Conservation (phyloP, 2,329 filamentous ascomycete species). For the Coniochaeta prunicola region DNA sequence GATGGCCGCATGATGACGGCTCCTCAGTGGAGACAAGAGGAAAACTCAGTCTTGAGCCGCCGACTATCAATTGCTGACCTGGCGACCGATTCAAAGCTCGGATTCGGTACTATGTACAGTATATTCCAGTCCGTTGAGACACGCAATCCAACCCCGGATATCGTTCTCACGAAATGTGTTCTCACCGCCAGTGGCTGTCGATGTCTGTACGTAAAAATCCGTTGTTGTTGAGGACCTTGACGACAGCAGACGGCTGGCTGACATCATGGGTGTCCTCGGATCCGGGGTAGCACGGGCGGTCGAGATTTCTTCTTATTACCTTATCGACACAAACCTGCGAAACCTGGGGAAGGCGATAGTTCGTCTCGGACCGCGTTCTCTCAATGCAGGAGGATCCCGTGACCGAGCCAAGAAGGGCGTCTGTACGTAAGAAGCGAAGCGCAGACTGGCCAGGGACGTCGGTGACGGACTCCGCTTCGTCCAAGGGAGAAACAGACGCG, state of each 20-base stretch:
- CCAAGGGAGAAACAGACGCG: not conserved
- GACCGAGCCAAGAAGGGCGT: not conserved
- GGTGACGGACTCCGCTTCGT: slow-evolving; percentile 1
- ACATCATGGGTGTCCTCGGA: not conserved
- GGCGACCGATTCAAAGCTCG: not conserved
- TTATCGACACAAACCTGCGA: not conserved
- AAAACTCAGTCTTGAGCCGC: not conserved
- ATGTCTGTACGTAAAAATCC: not conserved
- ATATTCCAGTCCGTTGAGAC: not conserved
- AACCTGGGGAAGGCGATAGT: not conserved
- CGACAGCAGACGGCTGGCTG: not conserved
- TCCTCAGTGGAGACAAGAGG: not conserved
- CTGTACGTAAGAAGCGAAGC: slow-evolving; percentile 3
- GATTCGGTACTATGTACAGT: not conserved
- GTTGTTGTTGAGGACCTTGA: not conserved
- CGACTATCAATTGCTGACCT: not conserved
- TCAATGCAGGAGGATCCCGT: not conserved
- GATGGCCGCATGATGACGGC: not conserved
- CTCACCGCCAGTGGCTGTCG: not conserved
- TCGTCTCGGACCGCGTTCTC: not conserved
- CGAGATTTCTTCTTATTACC: not conserved
- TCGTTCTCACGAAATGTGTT: not conserved
- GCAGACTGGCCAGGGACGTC: not conserved
- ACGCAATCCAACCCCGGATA: not conserved
- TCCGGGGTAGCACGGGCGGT: not conserved